Evolutionary conservation across 306 rosid species (phyloP).

Genomic region (Vigna mungo): DNA sequence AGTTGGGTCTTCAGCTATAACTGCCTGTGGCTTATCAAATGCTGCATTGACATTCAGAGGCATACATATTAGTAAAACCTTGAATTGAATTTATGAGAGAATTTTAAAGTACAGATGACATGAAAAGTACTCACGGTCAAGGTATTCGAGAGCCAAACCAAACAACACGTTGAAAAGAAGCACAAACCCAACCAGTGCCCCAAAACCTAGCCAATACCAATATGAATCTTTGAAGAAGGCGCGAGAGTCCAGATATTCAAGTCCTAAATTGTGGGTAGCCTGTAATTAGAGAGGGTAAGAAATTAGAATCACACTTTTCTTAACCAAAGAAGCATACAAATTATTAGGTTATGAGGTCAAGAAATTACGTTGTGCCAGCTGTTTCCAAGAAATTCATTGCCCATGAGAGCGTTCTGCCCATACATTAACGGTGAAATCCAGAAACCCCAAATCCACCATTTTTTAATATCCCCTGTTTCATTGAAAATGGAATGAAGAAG

Average conservation of each 20-base stretch:
- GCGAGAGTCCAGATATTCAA: constrained; percentile 20
- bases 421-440: constrained; percentile 70
- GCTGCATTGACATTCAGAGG: constrained; percentile 50
- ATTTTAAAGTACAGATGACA: background rate
- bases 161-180: constrained; percentile 43
- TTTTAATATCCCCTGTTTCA: constrained; percentile 54
- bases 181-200: constrained; percentile 45
- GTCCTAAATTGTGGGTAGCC: constrained; percentile 23
- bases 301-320: background rate
- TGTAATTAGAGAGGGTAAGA: constrained; percentile 15
- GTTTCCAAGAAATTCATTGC: constrained; percentile 60
- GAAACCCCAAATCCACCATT: constrained; percentile 70
- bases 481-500: constrained; percentile 18
- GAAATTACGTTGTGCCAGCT: constrained; percentile 54
- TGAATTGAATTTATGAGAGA: background rate
- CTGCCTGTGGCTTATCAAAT: constrained; percentile 54
- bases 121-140: constrained; percentile 50
- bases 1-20: constrained; percentile 40
- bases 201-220: constrained; percentile 69
- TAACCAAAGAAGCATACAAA: background rate
- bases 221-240: constrained; percentile 49
- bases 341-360: constrained; percentile 16
- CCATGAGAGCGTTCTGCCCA: constrained; percentile 57
- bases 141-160: constrained; percentile 44
- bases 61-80: constrained; percentile 8